Conservation (phyloP, 1,284 basidiomycete genomes). For the Cryptococcus wingfieldii region DNA sequence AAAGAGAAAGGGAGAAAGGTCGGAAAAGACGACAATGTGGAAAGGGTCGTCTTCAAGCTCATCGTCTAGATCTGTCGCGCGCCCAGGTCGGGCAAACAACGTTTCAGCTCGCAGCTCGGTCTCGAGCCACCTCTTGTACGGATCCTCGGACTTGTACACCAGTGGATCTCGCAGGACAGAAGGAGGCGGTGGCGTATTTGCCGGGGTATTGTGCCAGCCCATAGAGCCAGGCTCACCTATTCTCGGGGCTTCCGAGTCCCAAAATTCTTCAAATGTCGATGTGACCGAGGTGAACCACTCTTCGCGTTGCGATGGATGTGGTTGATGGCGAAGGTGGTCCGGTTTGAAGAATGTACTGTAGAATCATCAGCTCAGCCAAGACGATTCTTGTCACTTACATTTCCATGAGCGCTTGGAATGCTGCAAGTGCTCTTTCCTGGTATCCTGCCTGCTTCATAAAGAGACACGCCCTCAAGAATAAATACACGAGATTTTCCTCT, state of each 20-base stretch:
- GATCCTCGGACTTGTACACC: constrained; percentile 50
- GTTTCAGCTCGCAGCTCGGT: constrained; percentile 58
- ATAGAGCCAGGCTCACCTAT: constrained; percentile 49
- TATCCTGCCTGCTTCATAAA: constrained; percentile 65
- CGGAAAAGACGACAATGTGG: constrained; percentile 70
- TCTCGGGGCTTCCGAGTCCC: constrained; percentile 52
- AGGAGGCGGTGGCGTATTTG: background rate
- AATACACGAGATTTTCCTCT: constrained; percentile 45
- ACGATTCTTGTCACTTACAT: constrained; percentile 34
- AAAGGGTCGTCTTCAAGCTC: constrained; percentile 68
- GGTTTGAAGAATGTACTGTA: constrained; percentile 49
- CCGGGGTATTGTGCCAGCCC: constrained; percentile 45
- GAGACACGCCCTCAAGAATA: constrained; percentile 47
- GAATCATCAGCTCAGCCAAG: background rate
- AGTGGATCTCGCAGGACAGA: background rate
- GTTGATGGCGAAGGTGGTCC: constrained; percentile 17
- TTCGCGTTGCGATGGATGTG: background rate
- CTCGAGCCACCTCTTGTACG: constrained; percentile 65
- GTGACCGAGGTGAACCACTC: constrained; percentile 32
- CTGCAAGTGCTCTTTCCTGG: constrained; percentile 50
- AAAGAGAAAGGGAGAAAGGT: constrained; percentile 68
- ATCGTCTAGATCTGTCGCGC: constrained; percentile 56
- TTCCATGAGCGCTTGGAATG: constrained; percentile 53
- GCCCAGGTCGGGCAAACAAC: constrained; percentile 54
- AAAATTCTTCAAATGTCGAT: constrained; percentile 51